Base-by-base conservation (phyloP, 2,329 filamentous ascomycete species). In the Colletotrichum endophyticum region DNA sequence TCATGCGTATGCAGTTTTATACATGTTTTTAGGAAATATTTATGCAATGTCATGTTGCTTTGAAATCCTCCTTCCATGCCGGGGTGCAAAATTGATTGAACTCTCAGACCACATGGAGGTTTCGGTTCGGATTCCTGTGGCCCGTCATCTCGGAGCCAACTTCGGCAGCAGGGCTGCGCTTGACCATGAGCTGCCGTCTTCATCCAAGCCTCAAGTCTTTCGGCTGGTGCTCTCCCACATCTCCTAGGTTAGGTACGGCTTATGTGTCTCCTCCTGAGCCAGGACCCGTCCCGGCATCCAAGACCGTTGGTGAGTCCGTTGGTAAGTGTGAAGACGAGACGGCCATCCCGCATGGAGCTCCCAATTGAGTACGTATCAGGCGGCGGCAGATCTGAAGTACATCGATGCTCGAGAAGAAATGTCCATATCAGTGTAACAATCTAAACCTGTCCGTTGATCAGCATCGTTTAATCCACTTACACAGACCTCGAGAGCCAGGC, bases 401-500 rank as follows among this genome's bases (percentile, higher is more conserved):
- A 44, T 44, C 8, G 16, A n/a, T 11, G 19, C 19, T 44, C 2
- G 8, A 44, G 19, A 44, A n/a, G 39, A n/a, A 44, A 44, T 11
- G 39, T 44, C 2, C 5, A 11, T 16, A 16, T 19, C 7, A 16
- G 2, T 5, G 4, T 9, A 8, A 39, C 4, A 8, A 1, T 16
- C 39, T 44, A 9, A 0, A 6, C 39, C 8, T 6, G 11, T n/a
- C 16, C 19, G 8, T 44, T 44, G 36, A 44, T 19, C 8, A 44
- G 16, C 36, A 19, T 9, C 8, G 2, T 11, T 44, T 6, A 2
- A n/a, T 2, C 19, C 19, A n/a, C 8, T 44, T 11, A 19, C 39
- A 44, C 19, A 4, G 39, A 44, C 39, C 2, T 8, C 16, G 19
- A 19, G 19, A 5, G 9, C 1, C 8, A 0, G 19, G 5, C 0